Conservation (phyloP, 495 filamentous ascomycete genomes). For the Collariella sp. region DNA sequence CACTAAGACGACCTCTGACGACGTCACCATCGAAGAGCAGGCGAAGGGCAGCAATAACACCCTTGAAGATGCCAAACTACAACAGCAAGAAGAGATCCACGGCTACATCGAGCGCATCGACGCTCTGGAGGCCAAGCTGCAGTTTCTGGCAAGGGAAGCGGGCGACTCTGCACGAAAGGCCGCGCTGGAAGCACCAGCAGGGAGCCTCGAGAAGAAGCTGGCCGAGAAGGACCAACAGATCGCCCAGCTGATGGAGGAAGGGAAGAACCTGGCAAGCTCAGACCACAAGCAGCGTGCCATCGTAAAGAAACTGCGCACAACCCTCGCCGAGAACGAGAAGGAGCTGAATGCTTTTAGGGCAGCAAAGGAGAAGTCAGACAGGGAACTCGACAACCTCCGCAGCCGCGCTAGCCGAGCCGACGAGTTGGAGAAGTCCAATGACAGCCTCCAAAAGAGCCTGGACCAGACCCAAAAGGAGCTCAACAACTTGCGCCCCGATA, state of each 20-base stretch:
- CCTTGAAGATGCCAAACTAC: conserved; percentile 51
- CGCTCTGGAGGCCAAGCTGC: conserved; percentile 80
- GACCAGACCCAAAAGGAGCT: conserved; percentile 59
- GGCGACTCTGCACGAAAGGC: conserved; percentile 61
- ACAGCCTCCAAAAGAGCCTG: conserved; percentile 56
- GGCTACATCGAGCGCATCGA: conserved; percentile 84
- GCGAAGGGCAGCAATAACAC: conserved; percentile 40
- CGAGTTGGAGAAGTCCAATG: conserved; percentile 55
- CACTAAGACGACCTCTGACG: not conserved
- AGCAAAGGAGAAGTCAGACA: conserved; percentile 60
- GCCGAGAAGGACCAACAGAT: conserved; percentile 88
- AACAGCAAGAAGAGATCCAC: conserved; percentile 71
- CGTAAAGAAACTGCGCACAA: conserved; percentile 71
- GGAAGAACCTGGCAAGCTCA: conserved; percentile 75
- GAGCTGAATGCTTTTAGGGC: conserved; percentile 52
- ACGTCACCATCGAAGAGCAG: not conserved
- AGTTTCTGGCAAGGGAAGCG: conserved; percentile 73
- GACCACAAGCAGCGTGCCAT: conserved; percentile 75
- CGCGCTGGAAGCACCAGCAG: conserved; percentile 49
- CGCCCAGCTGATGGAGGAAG: conserved; percentile 81
- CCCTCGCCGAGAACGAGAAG: conserved; percentile 55
- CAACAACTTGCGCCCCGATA: conserved; percentile 55
- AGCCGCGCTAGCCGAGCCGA: conserved; percentile 56
- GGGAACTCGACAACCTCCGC: conserved; percentile 47
- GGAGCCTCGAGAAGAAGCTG: conserved; percentile 64